phyloP scores from a whole-genome alignment of 352 stramenopile species.

The Globisporangium megalacanthum region DNA sequence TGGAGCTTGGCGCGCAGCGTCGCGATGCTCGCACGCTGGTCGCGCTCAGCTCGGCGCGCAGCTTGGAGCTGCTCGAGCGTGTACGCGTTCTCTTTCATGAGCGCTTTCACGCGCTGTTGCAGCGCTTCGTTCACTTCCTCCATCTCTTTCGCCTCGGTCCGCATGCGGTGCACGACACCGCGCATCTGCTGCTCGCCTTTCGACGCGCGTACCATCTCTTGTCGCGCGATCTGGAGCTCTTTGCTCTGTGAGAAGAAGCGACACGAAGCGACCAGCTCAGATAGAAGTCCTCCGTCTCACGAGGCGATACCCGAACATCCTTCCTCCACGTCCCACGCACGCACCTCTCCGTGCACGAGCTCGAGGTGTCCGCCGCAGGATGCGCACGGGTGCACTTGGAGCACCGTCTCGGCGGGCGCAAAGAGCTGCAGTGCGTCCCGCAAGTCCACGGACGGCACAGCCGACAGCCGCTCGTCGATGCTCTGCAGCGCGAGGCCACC shows the following conservation, averaged over 20 bases:
- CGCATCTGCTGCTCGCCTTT: slow-evolving; percentile 75
- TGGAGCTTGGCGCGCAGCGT: slow-evolving; percentile 68
- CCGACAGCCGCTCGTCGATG: slow-evolving; percentile 38
- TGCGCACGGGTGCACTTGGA: slow-evolving; percentile 75
- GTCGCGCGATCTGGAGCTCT: slow-evolving; percentile 52
- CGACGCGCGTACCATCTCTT: slow-evolving; percentile 56
- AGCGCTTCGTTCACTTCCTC: slow-evolving; percentile 70
- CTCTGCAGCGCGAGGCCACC: neutral
- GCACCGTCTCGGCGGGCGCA: slow-evolving; percentile 57
- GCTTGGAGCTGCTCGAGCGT: slow-evolving; percentile 71
- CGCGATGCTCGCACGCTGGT: slow-evolving; percentile 62
- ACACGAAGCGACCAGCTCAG: too few relatives aligned
- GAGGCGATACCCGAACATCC: too few relatives aligned
- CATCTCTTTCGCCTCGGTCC: slow-evolving; percentile 62
- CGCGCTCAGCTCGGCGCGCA: slow-evolving; percentile 60
- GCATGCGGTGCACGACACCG: slow-evolving; percentile 52
- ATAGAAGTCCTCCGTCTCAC: too few relatives aligned
- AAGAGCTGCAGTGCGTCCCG: slow-evolving; percentile 65
- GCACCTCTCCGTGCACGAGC: slow-evolving; percentile 71
- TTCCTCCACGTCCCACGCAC: neutral
- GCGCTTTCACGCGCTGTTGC: slow-evolving; percentile 68
- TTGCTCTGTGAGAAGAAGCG: slow-evolving; percentile 32
- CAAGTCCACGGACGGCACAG: slow-evolving; percentile 68
- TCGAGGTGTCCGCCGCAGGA: slow-evolving; percentile 66
- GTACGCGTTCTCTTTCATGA: slow-evolving; percentile 75